Evolutionary conservation across 331 rosid genomes (phyloP), one percentile per base, ranked within the genome.

Genomic region (Quercus tomentella): DNA sequence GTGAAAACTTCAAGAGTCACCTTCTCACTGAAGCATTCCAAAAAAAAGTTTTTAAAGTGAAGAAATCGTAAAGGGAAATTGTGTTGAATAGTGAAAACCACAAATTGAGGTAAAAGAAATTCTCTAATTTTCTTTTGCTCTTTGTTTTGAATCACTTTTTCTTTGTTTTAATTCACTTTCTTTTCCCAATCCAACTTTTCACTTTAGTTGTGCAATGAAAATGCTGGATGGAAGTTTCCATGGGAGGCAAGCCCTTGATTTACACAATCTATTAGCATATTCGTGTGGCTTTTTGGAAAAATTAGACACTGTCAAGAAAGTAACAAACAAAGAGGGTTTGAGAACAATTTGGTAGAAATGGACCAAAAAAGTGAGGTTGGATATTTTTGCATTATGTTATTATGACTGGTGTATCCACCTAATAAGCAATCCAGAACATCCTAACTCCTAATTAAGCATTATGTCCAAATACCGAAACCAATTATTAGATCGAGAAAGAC

Each of bases 11-110:
- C 54, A 49, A 49, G 54, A 49, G 54, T 21, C 11, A 15, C 3
- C 35, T 25, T 17, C 16, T 4, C 63, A 37, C 1, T 33, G 60
- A 43, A 60, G 60, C 60, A 74, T 20, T 1, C 26, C 51, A 77
- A 31, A 22, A 63, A 35, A 8, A 72, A 54, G 30, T 20, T 31
- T 12, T 14, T 20, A 70, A 70, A 63, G 69, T 20, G 52, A 75
- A 67, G 68, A 77, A 72, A 69, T 66, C 84, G 49, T 49, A 76
- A 81, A 82, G 82, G 49, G 63, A 49, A 73, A 31, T 77, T 75
- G 86, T 75, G 31, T 52, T 57, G 54, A 69, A 70, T 30, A 75
- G 51, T 71, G 56, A 70, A 41, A 78, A 62, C 9, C 65, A 25
- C 20, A 21, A 61, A 56, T 30, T 57, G 20, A 18, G 76, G 41